Evolutionary conservation across 2,329 filamentous ascomycete species (phyloP).

Genomic region (Ceratocystis diversiconidia): DNA sequence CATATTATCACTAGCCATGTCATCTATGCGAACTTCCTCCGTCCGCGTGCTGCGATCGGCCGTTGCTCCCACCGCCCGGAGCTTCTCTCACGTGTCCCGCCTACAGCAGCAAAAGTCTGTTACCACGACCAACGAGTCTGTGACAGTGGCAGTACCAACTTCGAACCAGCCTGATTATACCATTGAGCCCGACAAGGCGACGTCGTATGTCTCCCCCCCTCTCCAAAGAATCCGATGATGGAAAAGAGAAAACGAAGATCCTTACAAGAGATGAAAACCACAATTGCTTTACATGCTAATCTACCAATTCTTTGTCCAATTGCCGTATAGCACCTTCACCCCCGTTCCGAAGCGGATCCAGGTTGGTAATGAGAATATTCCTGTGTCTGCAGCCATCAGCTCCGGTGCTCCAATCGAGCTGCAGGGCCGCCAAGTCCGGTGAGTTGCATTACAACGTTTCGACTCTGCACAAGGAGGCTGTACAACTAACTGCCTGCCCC

Average conservation of each 20-base stretch:
- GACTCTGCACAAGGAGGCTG: neutral
- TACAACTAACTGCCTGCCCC: neutral
- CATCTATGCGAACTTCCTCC: constrained; percentile 5
- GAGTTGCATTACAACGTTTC: constrained; percentile 25
- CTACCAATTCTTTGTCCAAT: neutral
- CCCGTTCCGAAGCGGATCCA: constrained; percentile 80
- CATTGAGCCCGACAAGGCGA: constrained; percentile 70
- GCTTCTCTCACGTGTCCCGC: constrained; percentile 30
- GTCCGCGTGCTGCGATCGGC: neutral
- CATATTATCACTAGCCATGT: constrained; percentile 1
- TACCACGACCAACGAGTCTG: constrained; percentile 25
- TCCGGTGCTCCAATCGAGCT: constrained; percentile 90
- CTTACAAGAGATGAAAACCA: too few relatives aligned
- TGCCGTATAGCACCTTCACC: constrained; percentile 57
- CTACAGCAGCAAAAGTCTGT: constrained; percentile 37
- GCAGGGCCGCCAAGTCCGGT: constrained; percentile 89
- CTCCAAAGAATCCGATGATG: neutral
- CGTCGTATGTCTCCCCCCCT: constrained; percentile 48
- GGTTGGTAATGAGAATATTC: constrained; percentile 72
- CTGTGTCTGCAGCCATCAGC: constrained; percentile 68
- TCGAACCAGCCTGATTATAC: constrained; percentile 66
- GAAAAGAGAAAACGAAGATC: too few relatives aligned
- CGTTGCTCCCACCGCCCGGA: constrained; percentile 12
- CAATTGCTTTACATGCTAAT: neutral
- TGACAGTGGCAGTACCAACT: constrained; percentile 29